Conservation (phyloP, 345 rosid species). For the Linum trigynum region DNA sequence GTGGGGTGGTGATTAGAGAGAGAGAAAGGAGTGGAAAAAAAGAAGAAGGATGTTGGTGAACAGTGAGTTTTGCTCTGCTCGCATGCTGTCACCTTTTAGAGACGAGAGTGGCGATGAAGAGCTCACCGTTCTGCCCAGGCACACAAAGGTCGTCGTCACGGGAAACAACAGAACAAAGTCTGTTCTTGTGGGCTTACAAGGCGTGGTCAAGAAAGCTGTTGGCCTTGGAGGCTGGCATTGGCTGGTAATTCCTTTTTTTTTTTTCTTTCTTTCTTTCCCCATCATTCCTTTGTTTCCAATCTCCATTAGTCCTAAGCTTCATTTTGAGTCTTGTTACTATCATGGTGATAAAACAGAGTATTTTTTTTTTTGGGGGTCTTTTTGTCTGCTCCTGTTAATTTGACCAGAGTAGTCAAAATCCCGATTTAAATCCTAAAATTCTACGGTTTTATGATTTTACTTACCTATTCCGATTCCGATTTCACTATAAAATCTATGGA, state of each 20-base stretch:
- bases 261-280: slow-evolving; percentile 2
- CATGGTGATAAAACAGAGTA: too few relatives aligned
- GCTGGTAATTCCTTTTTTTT: slow-evolving; percentile 39
- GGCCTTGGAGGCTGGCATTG: slow-evolving; percentile 83
- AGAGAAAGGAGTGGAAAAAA: slow-evolving; percentile 17
- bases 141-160: slow-evolving; percentile 58
- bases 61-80: too few relatives aligned
- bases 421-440: too few relatives aligned
- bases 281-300: neutral
- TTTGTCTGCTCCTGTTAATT: too few relatives aligned
- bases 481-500: too few relatives aligned
- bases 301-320: neutral
- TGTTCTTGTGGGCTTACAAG: slow-evolving; percentile 58
- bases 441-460: too few relatives aligned
- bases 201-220: slow-evolving; percentile 70
- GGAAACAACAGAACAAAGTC: slow-evolving; percentile 69
- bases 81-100: too few relatives aligned
- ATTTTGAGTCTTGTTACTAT: too few relatives aligned
- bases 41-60: too few relatives aligned
- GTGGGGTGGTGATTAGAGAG: neutral
- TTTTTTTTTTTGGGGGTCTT: too few relatives aligned
- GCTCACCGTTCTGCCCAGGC: slow-evolving; percentile 61
- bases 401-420: too few relatives aligned
- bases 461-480: too few relatives aligned
- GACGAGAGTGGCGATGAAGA: slow-evolving; percentile 56